Percentiles rank a stretch among this genome's conserved stretches.
Evolutionary conservation across 805 yeast genomes (phyloP).

Genomic region (Dipodascus albidus): DNA sequence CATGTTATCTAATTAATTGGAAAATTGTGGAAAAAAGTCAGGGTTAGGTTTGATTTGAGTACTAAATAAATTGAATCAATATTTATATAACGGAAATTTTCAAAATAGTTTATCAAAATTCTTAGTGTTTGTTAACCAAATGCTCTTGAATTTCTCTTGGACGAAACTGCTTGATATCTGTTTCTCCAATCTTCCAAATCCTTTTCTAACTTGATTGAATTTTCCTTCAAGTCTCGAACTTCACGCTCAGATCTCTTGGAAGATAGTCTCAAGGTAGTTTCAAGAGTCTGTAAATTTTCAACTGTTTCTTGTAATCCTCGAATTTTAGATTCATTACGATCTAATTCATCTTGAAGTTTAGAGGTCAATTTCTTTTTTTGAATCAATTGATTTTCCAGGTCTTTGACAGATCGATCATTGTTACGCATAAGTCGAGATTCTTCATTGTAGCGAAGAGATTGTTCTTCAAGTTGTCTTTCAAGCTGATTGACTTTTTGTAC

Average conservation of each 20-base stretch:
- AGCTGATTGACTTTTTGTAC: slow-evolving; percentile 12
- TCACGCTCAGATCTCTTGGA: slow-evolving; percentile 40
- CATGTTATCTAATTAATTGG: no score
- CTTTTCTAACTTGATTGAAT: slow-evolving; percentile 35
- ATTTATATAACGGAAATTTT: no score
- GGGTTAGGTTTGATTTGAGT: no score
- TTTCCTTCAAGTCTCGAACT: slow-evolving; percentile 37
- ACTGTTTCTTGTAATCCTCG: slow-evolving; percentile 29
- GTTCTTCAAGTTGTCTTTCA: slow-evolving; percentile 16
- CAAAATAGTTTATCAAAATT: no score
- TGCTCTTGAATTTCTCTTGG: slow-evolving; percentile 1
- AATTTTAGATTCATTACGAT: slow-evolving; percentile 37
- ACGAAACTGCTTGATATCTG: slow-evolving; percentile 9
- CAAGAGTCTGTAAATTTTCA: slow-evolving; percentile 25
- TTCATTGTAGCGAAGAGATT: slow-evolving; percentile 10
- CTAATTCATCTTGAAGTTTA: slow-evolving; percentile 38
- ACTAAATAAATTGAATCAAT: no score
- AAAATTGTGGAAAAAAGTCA: background rate
- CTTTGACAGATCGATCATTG: slow-evolving; percentile 18
- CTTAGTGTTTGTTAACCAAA: no score
- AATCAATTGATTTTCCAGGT: slow-evolving; percentile 15
- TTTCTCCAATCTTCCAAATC: slow-evolving; percentile 33
- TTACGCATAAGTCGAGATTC: slow-evolving; percentile 14
- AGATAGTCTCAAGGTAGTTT: slow-evolving; percentile 27
- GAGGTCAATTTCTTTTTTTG: slow-evolving; percentile 20